These are phyloP conservation scores for Pyrenochaeta sp. DNA, from an alignment of 2,329 filamentous ascomycete genomes.

Conservation along the genomic window DNA sequence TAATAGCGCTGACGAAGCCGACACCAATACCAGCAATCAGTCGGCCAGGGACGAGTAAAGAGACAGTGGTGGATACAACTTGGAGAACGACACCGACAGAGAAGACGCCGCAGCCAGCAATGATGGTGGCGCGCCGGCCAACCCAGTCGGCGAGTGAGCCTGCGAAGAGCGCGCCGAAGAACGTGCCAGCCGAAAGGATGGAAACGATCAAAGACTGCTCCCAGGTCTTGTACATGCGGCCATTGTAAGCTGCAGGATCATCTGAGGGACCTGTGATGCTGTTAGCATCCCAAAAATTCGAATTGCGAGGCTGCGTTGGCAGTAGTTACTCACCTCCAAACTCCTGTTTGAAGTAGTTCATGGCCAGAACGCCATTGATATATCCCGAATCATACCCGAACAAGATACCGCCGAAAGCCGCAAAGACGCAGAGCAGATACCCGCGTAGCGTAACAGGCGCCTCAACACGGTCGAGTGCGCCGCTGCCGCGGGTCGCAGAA, in stretches of 20 bases:
- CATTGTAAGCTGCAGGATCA: slow-evolving; percentile 50
- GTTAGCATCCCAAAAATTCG: not conserved
- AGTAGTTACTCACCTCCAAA: slow-evolving; percentile 50
- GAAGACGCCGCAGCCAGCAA: slow-evolving; percentile 47
- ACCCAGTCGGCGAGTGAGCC: slow-evolving; percentile 72
- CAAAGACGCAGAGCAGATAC: slow-evolving; percentile 57
- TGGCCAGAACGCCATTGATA: slow-evolving; percentile 70
- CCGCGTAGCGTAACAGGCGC: slow-evolving; percentile 58
- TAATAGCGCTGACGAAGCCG: slow-evolving; percentile 50
- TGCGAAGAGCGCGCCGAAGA: slow-evolving; percentile 76
- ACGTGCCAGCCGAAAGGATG: slow-evolving; percentile 84
- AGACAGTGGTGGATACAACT: slow-evolving; percentile 43
- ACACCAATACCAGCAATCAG: slow-evolving; percentile 52
- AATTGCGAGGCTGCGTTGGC: not conserved
- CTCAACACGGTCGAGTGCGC: slow-evolving; percentile 63
- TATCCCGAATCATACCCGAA: slow-evolving; percentile 83
- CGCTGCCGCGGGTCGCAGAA: slow-evolving; percentile 22
- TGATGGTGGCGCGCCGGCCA: slow-evolving; percentile 72
- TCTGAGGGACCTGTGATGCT: slow-evolving; percentile 62
- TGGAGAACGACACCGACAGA: slow-evolving; percentile 50
- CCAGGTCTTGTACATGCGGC: slow-evolving; percentile 45
- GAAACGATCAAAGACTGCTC: slow-evolving; percentile 79
- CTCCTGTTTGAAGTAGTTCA: slow-evolving; percentile 48
- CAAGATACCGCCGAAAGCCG: slow-evolving; percentile 69
- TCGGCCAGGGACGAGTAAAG: slow-evolving; percentile 49